These are phyloP conservation scores for Fragilariopsis cylindrus DNA, from an alignment of 108 stramenopile species.

Conservation along the genomic window DNA sequence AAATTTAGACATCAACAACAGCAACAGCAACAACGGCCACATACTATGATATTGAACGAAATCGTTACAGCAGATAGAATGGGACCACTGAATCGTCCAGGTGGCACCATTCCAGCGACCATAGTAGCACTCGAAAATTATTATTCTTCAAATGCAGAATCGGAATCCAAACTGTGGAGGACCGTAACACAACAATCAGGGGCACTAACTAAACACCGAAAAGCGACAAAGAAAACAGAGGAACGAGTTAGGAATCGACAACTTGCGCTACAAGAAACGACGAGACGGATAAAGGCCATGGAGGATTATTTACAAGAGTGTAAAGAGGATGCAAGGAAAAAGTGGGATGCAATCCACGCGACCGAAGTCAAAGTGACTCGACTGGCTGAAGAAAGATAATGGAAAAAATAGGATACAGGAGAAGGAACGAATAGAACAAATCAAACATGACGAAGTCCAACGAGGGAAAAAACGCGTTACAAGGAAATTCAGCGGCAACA, in stretches of 20 bases:
- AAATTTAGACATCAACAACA: not conserved
- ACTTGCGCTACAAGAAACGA: conserved; percentile 44
- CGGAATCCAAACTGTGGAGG: conserved; percentile 46
- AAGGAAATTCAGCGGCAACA: conserved; percentile 10
- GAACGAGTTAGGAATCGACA: conserved; percentile 39
- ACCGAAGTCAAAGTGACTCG: conserved; percentile 49
- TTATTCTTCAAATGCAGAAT: conserved; percentile 38
- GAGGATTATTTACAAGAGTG: conserved; percentile 43
- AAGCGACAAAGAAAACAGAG: conserved; percentile 37
- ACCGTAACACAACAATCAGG: conserved; percentile 29
- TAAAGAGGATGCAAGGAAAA: conserved; percentile 44
- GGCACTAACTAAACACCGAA: conserved; percentile 36
- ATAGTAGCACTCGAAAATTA: conserved; percentile 56
- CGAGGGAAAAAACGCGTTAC: not conserved
- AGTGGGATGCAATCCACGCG: conserved; percentile 59
- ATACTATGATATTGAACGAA: not conserved
- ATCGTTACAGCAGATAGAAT: conserved; percentile 18
- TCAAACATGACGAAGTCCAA: conserved; percentile 21
- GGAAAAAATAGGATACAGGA: conserved; percentile 42
- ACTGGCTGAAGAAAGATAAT: conserved; percentile 49
- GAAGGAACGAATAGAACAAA: conserved; percentile 37
- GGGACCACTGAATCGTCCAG: conserved; percentile 23
- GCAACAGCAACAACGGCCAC: conserved; percentile 6
- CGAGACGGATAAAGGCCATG: conserved; percentile 36
- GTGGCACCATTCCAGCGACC: conserved; percentile 24